These are phyloP conservation scores for Lentinula novae-zelandiae DNA, from an alignment of 1,284 basidiomycete species.

Conservation along the genomic window DNA sequence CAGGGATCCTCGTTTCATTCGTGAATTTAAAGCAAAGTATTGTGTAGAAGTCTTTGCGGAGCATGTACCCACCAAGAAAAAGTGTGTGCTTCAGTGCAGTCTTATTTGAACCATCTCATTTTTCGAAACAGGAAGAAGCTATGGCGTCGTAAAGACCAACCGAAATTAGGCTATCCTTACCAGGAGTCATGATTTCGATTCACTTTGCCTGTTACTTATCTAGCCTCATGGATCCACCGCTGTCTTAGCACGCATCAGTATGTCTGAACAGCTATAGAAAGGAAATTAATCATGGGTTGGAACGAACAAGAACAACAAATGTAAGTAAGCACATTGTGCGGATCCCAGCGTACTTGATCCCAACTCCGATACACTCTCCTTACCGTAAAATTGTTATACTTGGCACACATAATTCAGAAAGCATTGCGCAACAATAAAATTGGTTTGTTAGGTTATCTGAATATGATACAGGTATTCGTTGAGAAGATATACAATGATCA, in stretches of 20 bases:
- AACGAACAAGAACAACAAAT: too few species aligned
- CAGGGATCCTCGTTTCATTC: constrained; percentile 95
- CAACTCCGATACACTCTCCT: too few species aligned
- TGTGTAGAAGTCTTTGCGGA: constrained; percentile 87
- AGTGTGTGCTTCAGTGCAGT: constrained; percentile 51
- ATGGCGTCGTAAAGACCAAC: constrained; percentile 85
- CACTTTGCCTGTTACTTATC: too few species aligned
- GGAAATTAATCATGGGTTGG: too few species aligned
- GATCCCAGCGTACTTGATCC: too few species aligned
- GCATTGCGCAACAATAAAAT: neutral
- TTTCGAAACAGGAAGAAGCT: constrained; percentile 69
- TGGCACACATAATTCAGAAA: neutral
- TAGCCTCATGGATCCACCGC: too few species aligned
- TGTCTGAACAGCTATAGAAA: too few species aligned
- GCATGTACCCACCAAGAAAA: constrained; percentile 80
- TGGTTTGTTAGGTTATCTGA: neutral
- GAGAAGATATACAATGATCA: constrained; percentile 4
- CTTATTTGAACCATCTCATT: neutral
- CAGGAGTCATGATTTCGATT: constrained; percentile 49
- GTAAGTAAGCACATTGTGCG: too few species aligned
- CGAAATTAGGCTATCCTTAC: constrained; percentile 84
- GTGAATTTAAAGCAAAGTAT: constrained; percentile 85
- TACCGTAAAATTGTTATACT: neutral
- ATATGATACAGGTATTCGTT: constrained; percentile 3
- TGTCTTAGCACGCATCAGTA: too few species aligned